These are phyloP conservation scores for Aspergillus pseudotamarii DNA, from an alignment of 2,329 filamentous ascomycete genomes.

Conservation along the genomic window DNA sequence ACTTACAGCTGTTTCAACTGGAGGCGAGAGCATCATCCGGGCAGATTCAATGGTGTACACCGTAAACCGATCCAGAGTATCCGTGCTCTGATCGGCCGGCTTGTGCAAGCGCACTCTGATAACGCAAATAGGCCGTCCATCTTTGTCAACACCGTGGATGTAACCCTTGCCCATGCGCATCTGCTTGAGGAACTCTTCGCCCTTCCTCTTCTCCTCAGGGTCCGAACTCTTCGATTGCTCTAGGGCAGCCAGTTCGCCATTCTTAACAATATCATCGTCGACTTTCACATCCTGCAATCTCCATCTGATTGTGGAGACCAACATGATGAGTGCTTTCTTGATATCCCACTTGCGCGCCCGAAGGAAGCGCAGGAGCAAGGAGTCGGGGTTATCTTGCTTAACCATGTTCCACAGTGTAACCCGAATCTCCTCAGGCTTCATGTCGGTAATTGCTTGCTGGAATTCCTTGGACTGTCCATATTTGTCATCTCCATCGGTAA, in stretches of 20 bases:
- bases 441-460: constrained; percentile 75
- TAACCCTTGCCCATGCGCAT: constrained; percentile 91
- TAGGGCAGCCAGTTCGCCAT: constrained; percentile 71
- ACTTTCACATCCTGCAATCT: constrained; percentile 79
- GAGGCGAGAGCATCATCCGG: constrained; percentile 76
- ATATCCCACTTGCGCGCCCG: constrained; percentile 95
- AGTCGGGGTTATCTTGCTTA: constrained; percentile 93
- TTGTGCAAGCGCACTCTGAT: constrained; percentile 82
- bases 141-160: constrained; percentile 82
- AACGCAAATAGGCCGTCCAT: constrained; percentile 82
- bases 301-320: constrained; percentile 94
- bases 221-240: constrained; percentile 63
- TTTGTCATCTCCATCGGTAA: constrained; percentile 75
- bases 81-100: constrained; percentile 78
- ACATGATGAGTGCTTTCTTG: constrained; percentile 88
- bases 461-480: constrained; percentile 88
- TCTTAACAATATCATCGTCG: constrained; percentile 81
- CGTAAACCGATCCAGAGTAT: constrained; percentile 83
- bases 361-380: constrained; percentile 77
- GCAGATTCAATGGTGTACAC: constrained; percentile 94
- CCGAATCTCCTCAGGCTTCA: constrained; percentile 76
- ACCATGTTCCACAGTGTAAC: constrained; percentile 88
- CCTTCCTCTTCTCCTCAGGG: constrained; percentile 65
- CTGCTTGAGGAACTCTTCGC: constrained; percentile 78
- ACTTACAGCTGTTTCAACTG: constrained; percentile 89